These are phyloP conservation scores for Ophiostoma montium DNA, from an alignment of 2,329 filamentous ascomycete species.

Conservation along the genomic window DNA sequence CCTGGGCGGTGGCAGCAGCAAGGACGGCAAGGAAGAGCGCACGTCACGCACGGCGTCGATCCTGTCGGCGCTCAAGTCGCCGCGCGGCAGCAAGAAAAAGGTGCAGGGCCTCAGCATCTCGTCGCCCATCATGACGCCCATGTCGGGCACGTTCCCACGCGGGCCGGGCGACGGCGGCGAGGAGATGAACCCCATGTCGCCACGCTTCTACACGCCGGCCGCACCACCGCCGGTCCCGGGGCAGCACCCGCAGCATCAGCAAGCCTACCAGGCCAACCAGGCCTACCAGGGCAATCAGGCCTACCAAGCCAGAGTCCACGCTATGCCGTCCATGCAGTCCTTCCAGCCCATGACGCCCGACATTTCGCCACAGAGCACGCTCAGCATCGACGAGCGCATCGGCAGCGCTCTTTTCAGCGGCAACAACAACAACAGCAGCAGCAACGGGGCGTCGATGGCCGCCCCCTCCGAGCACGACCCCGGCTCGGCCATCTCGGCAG, in stretches of 20 bases:
- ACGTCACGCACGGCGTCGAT: slow-evolving; percentile 44
- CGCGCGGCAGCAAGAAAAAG: slow-evolving; percentile 39
- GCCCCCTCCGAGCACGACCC: slow-evolving; percentile 28
- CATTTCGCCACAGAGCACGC: slow-evolving; percentile 31
- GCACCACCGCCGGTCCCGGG: slow-evolving; percentile 41
- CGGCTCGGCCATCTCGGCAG: slow-evolving; percentile 26
- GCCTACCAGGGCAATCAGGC: no score
- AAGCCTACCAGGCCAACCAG: not conserved
- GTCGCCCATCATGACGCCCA: slow-evolving; percentile 50
- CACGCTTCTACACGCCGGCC: slow-evolving; percentile 42
- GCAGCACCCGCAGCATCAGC: not conserved
- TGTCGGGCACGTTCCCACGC: slow-evolving; percentile 43
- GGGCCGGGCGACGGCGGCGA: slow-evolving; percentile 34
- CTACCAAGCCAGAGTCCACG: not conserved
- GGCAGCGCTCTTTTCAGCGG: slow-evolving; percentile 19
- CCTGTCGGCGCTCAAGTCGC: slow-evolving; percentile 47
- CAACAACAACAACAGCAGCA: slow-evolving; percentile 9
- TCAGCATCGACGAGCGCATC: slow-evolving; percentile 44
- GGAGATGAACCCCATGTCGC: slow-evolving; percentile 44
- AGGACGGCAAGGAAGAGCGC: slow-evolving; percentile 25
- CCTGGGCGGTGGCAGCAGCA: not conserved
- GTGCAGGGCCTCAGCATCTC: slow-evolving; percentile 43
- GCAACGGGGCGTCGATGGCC: slow-evolving; percentile 2
- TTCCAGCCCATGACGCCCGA: slow-evolving; percentile 28
- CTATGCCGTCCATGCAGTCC: slow-evolving; percentile 5